A percentile compares a stretch with the other conserved stretches of the same genome.
Evolutionary conservation across 208 protist species (phyloP).

Genomic region (Acanthamoeba castellanii): DNA sequence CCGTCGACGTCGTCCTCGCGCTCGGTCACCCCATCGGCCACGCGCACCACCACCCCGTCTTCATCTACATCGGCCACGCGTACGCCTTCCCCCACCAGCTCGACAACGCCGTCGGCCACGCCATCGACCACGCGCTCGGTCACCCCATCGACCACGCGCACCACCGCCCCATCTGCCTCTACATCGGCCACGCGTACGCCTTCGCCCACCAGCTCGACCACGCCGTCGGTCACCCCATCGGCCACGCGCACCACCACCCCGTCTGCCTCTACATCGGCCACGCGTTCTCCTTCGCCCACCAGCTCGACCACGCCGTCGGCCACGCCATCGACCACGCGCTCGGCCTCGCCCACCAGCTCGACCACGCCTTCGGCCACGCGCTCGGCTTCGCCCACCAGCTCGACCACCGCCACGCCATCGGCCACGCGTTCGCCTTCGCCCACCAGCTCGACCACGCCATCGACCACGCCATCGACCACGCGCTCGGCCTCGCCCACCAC

Average conservation of each 20-base stretch:
- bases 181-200: background rate
- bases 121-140: background rate
- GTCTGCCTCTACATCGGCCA: background rate
- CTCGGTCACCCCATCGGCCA: background rate
- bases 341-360: background rate
- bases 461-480: background rate
- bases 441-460: background rate
- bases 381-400: background rate
- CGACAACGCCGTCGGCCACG: background rate
- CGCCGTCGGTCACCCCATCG: background rate
- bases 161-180: background rate
- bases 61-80: background rate
- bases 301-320: background rate
- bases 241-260: background rate
- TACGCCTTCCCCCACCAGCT: background rate
- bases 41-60: background rate
- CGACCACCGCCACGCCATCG: background rate
- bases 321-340: background rate
- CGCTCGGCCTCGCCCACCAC: background rate
- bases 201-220: background rate
- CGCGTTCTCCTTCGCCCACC: background rate
- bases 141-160: background rate
- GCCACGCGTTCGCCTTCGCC: background rate
- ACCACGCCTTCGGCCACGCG: background rate
- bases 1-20: background rate